These are phyloP conservation scores for Vinca minor DNA, from an alignment of 257 asterid species.

Conservation along the genomic window DNA sequence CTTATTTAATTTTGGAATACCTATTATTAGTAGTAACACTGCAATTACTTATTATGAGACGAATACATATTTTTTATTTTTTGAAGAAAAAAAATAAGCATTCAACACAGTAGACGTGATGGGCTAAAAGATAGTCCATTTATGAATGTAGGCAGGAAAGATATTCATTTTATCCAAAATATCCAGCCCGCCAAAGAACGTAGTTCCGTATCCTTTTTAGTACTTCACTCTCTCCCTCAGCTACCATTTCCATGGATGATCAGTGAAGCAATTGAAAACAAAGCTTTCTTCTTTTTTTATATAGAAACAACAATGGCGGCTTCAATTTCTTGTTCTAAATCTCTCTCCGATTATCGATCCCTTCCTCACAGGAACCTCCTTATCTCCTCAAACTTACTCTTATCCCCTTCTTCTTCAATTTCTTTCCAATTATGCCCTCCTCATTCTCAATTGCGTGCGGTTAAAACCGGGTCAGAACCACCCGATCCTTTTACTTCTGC, in stretches of 20 bases:
- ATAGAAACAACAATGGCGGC: slow-evolving; percentile 25
- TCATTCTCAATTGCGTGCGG: slow-evolving; percentile 27
- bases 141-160: no score
- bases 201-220: background rate
- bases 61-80: no score
- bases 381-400: slow-evolving; percentile 32
- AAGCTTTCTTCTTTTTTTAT: background rate
- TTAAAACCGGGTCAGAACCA: slow-evolving; percentile 39
- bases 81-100: no score
- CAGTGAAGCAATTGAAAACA: slow-evolving; percentile 10
- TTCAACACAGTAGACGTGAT: no score
- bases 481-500: slow-evolving; percentile 30
- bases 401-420: slow-evolving; percentile 30
- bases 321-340: slow-evolving; percentile 22
- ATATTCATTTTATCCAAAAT: slow-evolving; percentile 2
- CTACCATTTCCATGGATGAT: slow-evolving; percentile 17
- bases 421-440: slow-evolving; percentile 29
- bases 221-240: background rate
- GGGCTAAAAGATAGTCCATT: no score
- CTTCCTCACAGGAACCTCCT: slow-evolving; percentile 36
- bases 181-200: slow-evolving; percentile 16
- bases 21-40: no score
- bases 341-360: slow-evolving; percentile 11
- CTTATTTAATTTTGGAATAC: no score
- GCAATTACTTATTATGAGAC: no score